Conservation (phyloP, 305 asterid species). For the Rubia balearica region DNA sequence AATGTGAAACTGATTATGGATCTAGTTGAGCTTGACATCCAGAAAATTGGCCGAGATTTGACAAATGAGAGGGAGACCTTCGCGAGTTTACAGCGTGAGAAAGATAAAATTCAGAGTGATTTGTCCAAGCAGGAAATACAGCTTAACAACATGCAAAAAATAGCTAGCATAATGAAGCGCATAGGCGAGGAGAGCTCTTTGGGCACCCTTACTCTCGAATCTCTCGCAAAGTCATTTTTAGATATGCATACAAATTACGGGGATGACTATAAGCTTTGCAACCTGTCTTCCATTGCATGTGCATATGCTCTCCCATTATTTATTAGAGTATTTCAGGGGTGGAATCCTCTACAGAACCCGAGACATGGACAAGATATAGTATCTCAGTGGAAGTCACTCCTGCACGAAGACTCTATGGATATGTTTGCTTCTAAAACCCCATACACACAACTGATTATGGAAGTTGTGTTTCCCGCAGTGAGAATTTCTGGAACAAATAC, state of each 20-base stretch:
- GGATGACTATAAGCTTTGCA: slow-evolving; percentile 56
- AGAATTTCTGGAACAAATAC: slow-evolving; percentile 86
- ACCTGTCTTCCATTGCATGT: slow-evolving; percentile 78
- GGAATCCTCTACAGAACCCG: slow-evolving; percentile 96
- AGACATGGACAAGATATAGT: slow-evolving; percentile 59
- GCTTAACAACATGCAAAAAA: slow-evolving; percentile 61
- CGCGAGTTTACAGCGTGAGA: slow-evolving; percentile 80
- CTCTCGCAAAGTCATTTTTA: slow-evolving; percentile 58
- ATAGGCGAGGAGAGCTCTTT: slow-evolving; percentile 50
- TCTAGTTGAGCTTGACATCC: slow-evolving; percentile 72
- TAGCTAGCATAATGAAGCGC: slow-evolving; percentile 42
- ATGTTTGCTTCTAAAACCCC: slow-evolving; percentile 56
- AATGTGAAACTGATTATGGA: slow-evolving; percentile 73
- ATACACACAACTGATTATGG: slow-evolving; percentile 77
- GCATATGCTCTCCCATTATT: slow-evolving; percentile 73
- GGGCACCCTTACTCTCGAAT: slow-evolving; percentile 60
- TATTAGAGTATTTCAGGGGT: slow-evolving; percentile 82
- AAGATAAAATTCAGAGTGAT: slow-evolving; percentile 60
- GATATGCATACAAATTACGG: slow-evolving; percentile 53
- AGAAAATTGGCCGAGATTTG: slow-evolving; percentile 70
- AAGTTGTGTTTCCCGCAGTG: slow-evolving; percentile 88
- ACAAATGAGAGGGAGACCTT: slow-evolving; percentile 87
- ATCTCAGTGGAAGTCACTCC: slow-evolving; percentile 62
- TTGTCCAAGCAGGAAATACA: slow-evolving; percentile 56
- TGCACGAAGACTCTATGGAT: slow-evolving; percentile 45